Percentiles rank a stretch among this genome's conserved stretches.
Conservation (phyloP, 2,329 filamentous ascomycete species). For the Trichoderma koningiopsis region DNA sequence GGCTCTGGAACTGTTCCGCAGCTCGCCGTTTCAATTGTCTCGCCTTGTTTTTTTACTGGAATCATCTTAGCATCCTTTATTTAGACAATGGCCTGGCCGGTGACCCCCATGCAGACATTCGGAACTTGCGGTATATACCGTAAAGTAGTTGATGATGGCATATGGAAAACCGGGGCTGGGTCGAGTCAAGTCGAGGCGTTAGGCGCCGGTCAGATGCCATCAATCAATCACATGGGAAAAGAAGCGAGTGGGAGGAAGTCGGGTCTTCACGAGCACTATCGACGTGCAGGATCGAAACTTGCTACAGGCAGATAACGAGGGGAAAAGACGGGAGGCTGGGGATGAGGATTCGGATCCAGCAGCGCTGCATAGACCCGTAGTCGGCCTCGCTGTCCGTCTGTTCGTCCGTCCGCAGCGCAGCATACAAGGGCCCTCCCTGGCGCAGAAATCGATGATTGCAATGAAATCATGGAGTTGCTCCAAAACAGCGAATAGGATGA, state of each 20-base stretch:
- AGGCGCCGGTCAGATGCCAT: slow-evolving; percentile 5
- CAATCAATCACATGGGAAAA: slow-evolving; percentile 5
- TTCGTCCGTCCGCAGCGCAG: neutral
- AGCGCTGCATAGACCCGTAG: neutral
- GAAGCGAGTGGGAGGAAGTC: neutral
- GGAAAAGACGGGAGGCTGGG: slow-evolving; percentile 1
- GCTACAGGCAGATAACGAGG: neutral
- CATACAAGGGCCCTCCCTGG: neutral
- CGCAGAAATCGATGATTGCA: neutral
- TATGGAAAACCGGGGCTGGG: slow-evolving; percentile 3
- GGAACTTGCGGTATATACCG: neutral
- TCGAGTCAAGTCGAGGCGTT: neutral
- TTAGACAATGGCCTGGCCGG: neutral
- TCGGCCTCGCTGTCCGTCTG: neutral
- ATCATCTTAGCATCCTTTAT: neutral
- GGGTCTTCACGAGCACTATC: no score
- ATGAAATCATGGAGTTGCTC: neutral
- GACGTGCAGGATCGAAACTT: neutral
- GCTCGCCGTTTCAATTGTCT: neutral
- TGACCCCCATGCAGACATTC: neutral
- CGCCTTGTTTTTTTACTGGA: neutral
- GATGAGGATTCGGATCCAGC: neutral
- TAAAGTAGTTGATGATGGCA: neutral
- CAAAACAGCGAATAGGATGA: neutral
- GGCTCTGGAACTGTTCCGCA: neutral